Percentiles rank a stretch among this genome's conserved stretches.
These are phyloP conservation scores for Penicillium maclennaniae DNA, from an alignment of 495 filamentous ascomycete genomes.

Conservation along the genomic window DNA sequence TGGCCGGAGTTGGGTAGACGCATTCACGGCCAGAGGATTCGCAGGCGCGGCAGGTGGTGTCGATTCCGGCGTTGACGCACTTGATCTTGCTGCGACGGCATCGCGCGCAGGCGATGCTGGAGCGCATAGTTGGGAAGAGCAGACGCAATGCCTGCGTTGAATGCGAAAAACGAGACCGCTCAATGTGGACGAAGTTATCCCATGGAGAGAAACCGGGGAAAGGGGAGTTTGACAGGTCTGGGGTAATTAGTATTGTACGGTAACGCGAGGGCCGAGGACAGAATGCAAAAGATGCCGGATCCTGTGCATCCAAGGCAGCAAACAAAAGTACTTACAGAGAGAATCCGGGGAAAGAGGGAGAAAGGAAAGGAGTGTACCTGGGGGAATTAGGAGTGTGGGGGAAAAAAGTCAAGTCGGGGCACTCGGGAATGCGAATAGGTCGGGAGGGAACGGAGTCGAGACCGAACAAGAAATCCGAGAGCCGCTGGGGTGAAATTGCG, in stretches of 20 bases:
- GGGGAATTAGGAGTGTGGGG: constrained; percentile 39
- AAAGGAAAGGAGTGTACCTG: neutral
- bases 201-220: neutral
- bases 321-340: constrained; percentile 2
- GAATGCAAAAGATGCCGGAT: too few species aligned
- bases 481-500: constrained; percentile 24
- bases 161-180: constrained; percentile 1
- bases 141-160: constrained; percentile 16
- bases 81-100: constrained; percentile 84
- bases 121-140: constrained; percentile 52
- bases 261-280: too few species aligned
- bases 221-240: neutral
- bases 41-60: constrained; percentile 73
- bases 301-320: neutral
- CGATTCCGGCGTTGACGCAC: constrained; percentile 73
- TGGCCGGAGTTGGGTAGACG: constrained; percentile 63
- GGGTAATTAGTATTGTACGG: constrained; percentile 16
- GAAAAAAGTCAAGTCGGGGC: constrained; percentile 36
- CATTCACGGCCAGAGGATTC: constrained; percentile 73
- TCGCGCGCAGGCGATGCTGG: constrained; percentile 73
- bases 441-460: constrained; percentile 27
- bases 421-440: constrained; percentile 28
- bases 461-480: constrained; percentile 17
- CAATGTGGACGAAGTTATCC: constrained; percentile 5
- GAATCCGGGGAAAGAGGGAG: constrained; percentile 3